Base-by-base conservation (phyloP, 805 yeast species). In the Pichia occidentalis region DNA sequence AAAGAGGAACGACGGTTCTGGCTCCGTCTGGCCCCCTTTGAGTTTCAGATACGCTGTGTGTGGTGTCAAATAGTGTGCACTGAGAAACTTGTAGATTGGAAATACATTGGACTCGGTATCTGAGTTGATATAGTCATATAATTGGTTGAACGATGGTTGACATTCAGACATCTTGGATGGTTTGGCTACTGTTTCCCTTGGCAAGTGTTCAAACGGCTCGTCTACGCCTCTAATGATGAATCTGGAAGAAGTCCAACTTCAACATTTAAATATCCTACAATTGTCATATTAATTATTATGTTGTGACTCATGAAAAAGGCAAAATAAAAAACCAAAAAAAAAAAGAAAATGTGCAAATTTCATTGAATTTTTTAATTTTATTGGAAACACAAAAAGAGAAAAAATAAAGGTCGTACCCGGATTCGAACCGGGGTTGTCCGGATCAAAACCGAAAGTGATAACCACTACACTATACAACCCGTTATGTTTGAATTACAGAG, bases 41-140 rank as follows among this genome's bases (percentile, higher is more conserved):
- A 92, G 70, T 60, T 83, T 85, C 54, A 92, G 64, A 57, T 90
- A 92, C 0, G 97, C 97, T 44, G 76, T 74, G 52, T 88, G 95
- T 3, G 96, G 95, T 4, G 95, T 86, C 53, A 87, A 61, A 44
- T 81, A 80, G 41, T 84, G 88, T 8, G 86, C 78, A 5, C 81
- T 71, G 46, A 85, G 73, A 44, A 75, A 77, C 18, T 84, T 71
- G 61, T 73, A 86, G 11, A 92, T 76, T 4, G 96, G 96, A 54
- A 82, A 86, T 52, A 86, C 62, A 56, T 87, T 90, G 6, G 48
- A 41, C 4, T 41, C 46, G 39, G 68, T 56, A 47, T 71, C 68
- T 14, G 54, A 52, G 22, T 54, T 48, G 28, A 69, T 58, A 34
- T 70, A 65, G 6, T 61, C 62, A 31, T 59, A 53, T 17, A 78